Evolutionary conservation across 1,139 yeast genomes (phyloP), one percentile per base, ranked within the genome.

Genomic region (Debaryomyces udenii): DNA sequence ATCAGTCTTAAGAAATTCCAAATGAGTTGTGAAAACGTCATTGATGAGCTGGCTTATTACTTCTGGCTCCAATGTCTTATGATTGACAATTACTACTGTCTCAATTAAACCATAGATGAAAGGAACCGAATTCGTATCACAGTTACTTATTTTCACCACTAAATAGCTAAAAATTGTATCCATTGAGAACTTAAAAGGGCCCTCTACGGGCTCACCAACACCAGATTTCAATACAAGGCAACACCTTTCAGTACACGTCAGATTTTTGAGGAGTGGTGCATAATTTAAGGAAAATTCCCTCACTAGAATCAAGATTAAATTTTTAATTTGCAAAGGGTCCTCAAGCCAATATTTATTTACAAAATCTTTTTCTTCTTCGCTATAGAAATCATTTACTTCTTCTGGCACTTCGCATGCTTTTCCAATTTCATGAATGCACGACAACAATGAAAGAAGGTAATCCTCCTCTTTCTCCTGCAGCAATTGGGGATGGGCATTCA

Each of bases 371-470:
- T 64, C 65, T 11, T 61, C 62, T 9, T 56, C 61, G 6, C 65
- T 57, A 39, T 64, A 62, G 35, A 62, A 61, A 13, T 69, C 74
- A 11, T 75, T 78, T 10, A 67, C 53, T 18, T 82, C 88, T 31
- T 78, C 86, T 0, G 86, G 81, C 4, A 78, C 58, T 35, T 74
- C 72, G 49, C 85, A 63, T 0, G 91, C 89, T 43, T 80, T 83
- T 0, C 90, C 93, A 10, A 87, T 64, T 42, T 84, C 87, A 15
- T 73, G 72, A 0, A 88, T 60, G 55, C 90, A 86, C 7, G 77
- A 65, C 23, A 86, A 62, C 35, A 87, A 60, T 27, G 89, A 81
- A 3, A 70, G 50, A 3, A 76, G 54, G 46, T 81, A 81, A 9
- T 75, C 80, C 30, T 61, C 64, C 3, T 49, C 35, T 20, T 20